Conservation (phyloP, 1,139 yeast genomes). For the Sporopachydermia cereana region DNA sequence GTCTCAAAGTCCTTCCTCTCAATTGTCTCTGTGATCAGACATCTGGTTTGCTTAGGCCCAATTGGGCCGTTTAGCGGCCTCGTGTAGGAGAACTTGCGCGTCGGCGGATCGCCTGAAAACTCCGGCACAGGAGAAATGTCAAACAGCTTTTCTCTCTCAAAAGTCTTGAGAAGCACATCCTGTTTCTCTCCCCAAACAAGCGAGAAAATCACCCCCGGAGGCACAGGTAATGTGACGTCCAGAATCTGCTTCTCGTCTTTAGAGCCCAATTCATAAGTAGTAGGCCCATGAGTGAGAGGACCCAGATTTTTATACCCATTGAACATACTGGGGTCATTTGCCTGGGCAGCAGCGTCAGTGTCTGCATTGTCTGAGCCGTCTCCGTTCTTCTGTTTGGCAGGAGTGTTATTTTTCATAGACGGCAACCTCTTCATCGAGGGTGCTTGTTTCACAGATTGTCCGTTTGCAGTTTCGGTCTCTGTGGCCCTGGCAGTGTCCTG, state of each 20-base stretch:
- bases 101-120: constrained; percentile 29
- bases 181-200: constrained; percentile 68
- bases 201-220: constrained; percentile 65
- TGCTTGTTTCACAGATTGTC: no score
- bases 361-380: not conserved
- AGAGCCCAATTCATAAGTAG: constrained; percentile 38
- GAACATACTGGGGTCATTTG: not conserved
- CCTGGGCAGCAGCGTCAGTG: not conserved
- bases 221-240: constrained; percentile 57
- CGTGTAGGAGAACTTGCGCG: constrained; percentile 55
- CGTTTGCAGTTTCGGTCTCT: not conserved
- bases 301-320: constrained; percentile 26
- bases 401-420: not conserved
- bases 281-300: constrained; percentile 45
- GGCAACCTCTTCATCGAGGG: no score
- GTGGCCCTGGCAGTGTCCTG: not conserved
- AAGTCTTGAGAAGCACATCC: constrained; percentile 35
- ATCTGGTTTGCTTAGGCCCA: constrained; percentile 91
- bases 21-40: constrained; percentile 62
- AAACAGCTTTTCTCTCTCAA: constrained; percentile 57
- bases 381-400: not conserved
- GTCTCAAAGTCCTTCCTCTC: constrained; percentile 51
- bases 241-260: constrained; percentile 50
- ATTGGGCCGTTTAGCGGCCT: constrained; percentile 77
- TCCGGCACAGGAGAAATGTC: constrained; percentile 51